These are phyloP conservation scores for Aureobasidium sp. DNA, from an alignment of 2,329 filamentous ascomycete species.

Conservation along the genomic window DNA sequence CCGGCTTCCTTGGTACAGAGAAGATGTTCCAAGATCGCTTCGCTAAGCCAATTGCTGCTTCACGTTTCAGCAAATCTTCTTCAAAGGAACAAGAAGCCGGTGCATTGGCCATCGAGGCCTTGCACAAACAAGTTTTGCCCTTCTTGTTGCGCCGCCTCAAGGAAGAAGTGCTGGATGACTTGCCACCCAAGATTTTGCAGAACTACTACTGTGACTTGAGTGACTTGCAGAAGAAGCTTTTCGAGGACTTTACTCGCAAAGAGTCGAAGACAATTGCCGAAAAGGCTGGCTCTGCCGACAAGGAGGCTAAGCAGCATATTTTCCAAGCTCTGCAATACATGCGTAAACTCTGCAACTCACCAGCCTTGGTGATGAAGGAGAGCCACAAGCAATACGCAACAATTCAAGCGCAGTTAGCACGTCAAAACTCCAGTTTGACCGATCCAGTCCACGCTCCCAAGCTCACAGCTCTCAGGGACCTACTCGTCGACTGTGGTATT, in stretches of 20 bases:
- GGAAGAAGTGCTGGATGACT: conserved; percentile 91
- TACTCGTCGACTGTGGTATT: conserved; percentile 98
- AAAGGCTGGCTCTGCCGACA: conserved; percentile 77
- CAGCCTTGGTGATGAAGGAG: conserved; percentile 91
- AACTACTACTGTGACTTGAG: conserved; percentile 99
- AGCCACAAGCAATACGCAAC: conserved; percentile 85
- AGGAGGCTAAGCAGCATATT: conserved; percentile 94
- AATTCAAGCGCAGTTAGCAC: conserved; percentile 71
- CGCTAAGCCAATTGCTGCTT: conserved; percentile 89
- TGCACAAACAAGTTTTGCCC: conserved; percentile 95
- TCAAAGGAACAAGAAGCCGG: conserved; percentile 98
- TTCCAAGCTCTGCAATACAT: conserved; percentile 99
- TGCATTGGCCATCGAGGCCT: conserved; percentile 90
- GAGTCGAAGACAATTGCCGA: conserved; percentile 82
- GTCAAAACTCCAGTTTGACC: conserved; percentile 72
- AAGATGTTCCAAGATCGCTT: conserved; percentile 96
- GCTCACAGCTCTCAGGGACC: conserved; percentile 77
- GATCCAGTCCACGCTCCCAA: conserved; percentile 89
- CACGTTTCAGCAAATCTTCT: conserved; percentile 91
- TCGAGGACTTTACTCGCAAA: conserved; percentile 92
- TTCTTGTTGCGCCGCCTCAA: conserved; percentile 95
- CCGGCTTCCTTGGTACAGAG: conserved; percentile 90
- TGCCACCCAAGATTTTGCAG: conserved; percentile 96
- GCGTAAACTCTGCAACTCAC: conserved; percentile 98
- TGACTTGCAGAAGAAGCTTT: conserved; percentile 87